phyloP scores from a whole-genome alignment of 2,329 filamentous ascomycete species.

The Talaromyces sp. region DNA sequence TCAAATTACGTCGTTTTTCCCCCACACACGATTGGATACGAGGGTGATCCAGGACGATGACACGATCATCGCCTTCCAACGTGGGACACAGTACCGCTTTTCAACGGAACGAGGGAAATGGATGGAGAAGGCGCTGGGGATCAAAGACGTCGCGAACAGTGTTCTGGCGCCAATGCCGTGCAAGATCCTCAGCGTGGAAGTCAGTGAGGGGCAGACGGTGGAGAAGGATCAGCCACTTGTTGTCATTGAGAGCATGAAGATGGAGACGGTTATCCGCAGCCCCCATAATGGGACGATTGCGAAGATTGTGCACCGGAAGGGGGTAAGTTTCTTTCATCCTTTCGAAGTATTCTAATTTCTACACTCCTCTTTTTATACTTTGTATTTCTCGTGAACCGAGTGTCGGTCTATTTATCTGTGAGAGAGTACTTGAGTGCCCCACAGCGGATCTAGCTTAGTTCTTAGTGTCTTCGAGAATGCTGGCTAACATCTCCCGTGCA shows the following conservation, averaged over 20 bases:
- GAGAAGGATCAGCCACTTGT: conserved; percentile 83
- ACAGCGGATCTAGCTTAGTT: conserved; percentile 11
- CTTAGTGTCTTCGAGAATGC: conserved; percentile 20
- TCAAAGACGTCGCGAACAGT: conserved; percentile 75
- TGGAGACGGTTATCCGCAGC: conserved; percentile 79
- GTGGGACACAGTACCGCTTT: conserved; percentile 57
- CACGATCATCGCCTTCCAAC: conserved; percentile 71
- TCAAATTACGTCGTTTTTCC: conserved; percentile 71
- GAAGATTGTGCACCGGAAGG: conserved; percentile 70
- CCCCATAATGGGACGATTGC: conserved; percentile 70
- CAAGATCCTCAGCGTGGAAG: conserved; percentile 88
- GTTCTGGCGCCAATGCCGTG: conserved; percentile 96
- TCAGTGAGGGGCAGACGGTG: conserved; percentile 75
- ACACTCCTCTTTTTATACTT: conserved; percentile 13
- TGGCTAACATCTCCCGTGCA: conserved; percentile 31
- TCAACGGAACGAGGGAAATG: conserved; percentile 63
- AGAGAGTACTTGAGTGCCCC: neutral
- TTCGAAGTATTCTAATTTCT: neutral
- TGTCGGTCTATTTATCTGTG: neutral
- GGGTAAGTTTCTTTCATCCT: conserved; percentile 53
- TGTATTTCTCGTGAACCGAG: neutral
- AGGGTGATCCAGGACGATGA: conserved; percentile 62
- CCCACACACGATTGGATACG: conserved; percentile 72
- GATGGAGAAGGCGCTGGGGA: conserved; percentile 82
- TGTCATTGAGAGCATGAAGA: conserved; percentile 89